These are phyloP conservation scores for Pseudozyma sp. DNA, from an alignment of 1,284 basidiomycete species.

Conservation along the genomic window DNA sequence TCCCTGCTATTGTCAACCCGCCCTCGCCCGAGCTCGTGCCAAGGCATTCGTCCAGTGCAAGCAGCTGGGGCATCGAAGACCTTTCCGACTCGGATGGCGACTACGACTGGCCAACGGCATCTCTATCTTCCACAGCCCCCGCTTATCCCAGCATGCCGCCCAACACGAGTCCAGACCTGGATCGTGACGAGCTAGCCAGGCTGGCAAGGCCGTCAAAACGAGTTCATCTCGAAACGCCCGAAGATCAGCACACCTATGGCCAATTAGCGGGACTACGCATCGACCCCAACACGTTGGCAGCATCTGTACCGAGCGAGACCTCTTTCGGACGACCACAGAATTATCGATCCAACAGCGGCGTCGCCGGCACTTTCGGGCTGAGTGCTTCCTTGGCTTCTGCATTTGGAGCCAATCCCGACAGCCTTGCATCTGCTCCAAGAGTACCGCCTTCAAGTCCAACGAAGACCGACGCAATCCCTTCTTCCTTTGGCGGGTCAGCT, in stretches of 20 bases:
- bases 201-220: constrained; percentile 38
- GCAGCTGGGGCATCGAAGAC: constrained; percentile 49
- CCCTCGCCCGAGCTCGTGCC: constrained; percentile 41
- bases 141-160: neutral
- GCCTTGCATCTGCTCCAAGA: constrained; percentile 18
- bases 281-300: constrained; percentile 11
- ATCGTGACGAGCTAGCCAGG: constrained; percentile 40
- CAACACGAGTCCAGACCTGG: constrained; percentile 21
- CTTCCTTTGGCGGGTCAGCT: constrained; percentile 12
- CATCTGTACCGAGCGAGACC: constrained; percentile 10
- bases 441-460: constrained; percentile 49
- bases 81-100: constrained; percentile 51
- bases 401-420: constrained; percentile 7
- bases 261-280: constrained; percentile 45
- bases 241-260: constrained; percentile 45
- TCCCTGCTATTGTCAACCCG: constrained; percentile 42
- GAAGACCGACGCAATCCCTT: constrained; percentile 14
- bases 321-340: constrained; percentile 13
- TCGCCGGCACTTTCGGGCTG: constrained; percentile 39
- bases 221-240: constrained; percentile 35
- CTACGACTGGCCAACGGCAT: constrained; percentile 28
- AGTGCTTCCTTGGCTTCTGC: constrained; percentile 23
- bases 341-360: constrained; percentile 24
- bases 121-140: constrained; percentile 1
- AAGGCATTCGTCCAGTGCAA: constrained; percentile 40